Conservation (phyloP, 108 stramenopile genomes). For the Pseudonitzschia pungens region DNA sequence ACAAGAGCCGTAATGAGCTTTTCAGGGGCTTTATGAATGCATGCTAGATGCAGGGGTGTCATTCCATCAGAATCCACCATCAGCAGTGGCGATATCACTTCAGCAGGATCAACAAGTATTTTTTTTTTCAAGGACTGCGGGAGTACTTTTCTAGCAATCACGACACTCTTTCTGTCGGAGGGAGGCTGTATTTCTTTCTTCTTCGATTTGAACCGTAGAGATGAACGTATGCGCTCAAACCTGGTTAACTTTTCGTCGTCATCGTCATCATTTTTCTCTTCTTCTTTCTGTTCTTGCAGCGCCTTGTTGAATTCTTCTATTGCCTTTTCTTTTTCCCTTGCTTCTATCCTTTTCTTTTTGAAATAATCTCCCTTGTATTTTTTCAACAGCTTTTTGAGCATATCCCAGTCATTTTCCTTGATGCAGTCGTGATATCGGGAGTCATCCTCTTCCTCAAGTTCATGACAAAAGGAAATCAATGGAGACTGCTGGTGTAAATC, state of each 20-base stretch:
- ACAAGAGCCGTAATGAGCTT: slow-evolving; percentile 12
- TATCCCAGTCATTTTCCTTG: slow-evolving; percentile 22
- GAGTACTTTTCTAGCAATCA: slow-evolving; percentile 2
- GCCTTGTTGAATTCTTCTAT: neutral
- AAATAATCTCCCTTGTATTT: slow-evolving; percentile 22
- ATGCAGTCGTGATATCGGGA: slow-evolving; percentile 23
- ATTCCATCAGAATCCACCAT: slow-evolving; percentile 20
- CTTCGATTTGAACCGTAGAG: neutral
- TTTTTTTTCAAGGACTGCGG: neutral
- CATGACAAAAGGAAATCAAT: neutral
- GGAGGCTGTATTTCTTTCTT: neutral
- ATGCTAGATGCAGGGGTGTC: slow-evolving; percentile 31
- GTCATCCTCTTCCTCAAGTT: neutral
- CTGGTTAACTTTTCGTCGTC: neutral
- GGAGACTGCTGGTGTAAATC: neutral
- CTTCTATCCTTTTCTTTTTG: slow-evolving; percentile 20
- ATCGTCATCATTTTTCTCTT: neutral
- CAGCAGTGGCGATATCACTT: slow-evolving; percentile 20
- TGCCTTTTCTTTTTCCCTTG: slow-evolving; percentile 13
- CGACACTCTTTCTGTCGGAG: neutral
- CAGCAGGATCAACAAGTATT: slow-evolving; percentile 15
- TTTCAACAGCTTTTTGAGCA: slow-evolving; percentile 19
- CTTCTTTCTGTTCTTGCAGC: slow-evolving; percentile 4
- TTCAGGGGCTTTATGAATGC: slow-evolving; percentile 23
- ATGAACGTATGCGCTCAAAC: neutral